Conservation (phyloP, 192 early-diverging fungal genomes). For the Coemansia sp. region DNA sequence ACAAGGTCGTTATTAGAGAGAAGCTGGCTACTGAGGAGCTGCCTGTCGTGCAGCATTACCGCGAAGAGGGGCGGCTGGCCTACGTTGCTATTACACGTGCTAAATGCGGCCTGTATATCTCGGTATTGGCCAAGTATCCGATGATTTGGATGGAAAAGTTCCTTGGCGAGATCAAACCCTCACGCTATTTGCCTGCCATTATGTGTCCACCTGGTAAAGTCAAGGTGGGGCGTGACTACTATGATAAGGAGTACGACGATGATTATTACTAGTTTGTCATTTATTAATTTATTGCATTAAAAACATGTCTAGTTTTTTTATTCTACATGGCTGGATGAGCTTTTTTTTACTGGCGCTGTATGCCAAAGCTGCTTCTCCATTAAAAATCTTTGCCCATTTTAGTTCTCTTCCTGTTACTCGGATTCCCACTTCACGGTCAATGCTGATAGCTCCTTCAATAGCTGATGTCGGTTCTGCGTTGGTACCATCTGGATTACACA, state of each 20-base stretch:
- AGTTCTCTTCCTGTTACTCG: neutral
- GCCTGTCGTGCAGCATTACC: conserved; percentile 6
- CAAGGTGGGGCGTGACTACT: neutral
- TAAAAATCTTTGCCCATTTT: no score
- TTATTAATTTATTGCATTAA: no score
- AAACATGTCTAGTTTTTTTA: no score
- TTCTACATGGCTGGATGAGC: no score
- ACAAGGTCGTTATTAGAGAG: neutral
- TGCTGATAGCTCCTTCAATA: neutral
- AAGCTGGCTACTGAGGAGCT: no score
- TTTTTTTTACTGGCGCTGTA: no score
- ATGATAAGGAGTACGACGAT: neutral
- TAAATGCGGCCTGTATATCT: conserved; percentile 42
- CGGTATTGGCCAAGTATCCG: conserved; percentile 32
- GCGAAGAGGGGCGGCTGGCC: conserved; percentile 47
- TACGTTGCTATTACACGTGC: conserved; percentile 54
- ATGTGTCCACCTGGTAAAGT: conserved; percentile 22
- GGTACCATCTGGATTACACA: neutral
- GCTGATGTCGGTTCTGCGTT: neutral
- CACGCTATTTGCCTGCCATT: conserved; percentile 41
- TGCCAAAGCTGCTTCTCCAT: no score
- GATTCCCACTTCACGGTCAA: neutral
- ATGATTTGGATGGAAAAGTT: conserved; percentile 34
- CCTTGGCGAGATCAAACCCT: conserved; percentile 17
- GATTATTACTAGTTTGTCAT: neutral